Evolutionary conservation across 768 basidiomycete species (phyloP), one percentile per base, ranked within the genome.

Genomic region (Boletus tylopilopsis): DNA sequence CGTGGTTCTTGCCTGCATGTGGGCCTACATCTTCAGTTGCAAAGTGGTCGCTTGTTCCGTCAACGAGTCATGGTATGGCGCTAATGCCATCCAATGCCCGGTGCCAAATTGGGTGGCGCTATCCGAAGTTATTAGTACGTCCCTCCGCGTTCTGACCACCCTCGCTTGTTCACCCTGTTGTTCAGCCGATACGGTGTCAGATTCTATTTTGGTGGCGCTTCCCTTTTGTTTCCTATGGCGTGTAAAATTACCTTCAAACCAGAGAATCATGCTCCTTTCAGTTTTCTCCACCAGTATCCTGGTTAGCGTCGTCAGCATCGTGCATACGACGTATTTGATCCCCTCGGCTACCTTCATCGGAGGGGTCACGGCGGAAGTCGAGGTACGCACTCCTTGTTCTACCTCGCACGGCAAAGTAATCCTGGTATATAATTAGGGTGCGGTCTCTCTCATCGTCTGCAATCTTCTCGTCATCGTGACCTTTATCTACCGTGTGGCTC

Each of bases 231-330:
- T 81, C 5, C 71, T 83, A 30, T 63, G 68, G 51, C 64, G 68
- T 19, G 67, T 81, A 22, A 67, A 64, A 19, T 57, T 79, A 2
- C 72, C 75, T 5, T 60, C 68, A 2, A 71, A 72, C 21, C 55
- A 68, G 23, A 69, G 72, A n/a, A 65, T 76, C 33, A 68, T 75
- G 51, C 58, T 78, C 45, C 44, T 66, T 12, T 53, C 57, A 0
- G 76, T 79, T 42, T 80, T 82, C 61, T 80, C 80, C 10, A 72
- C 80, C 10, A 78, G 77, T 43, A 72, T 79, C 48, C 62, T 75
- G 43, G 79, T 77, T 6, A 79, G 73, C 8, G 56, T 75, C 32
- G 71, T 71, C 42, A 71, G 68, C 44, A 59, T 67, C 12, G 72
- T 79, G 3, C 79, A 79, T 40, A 74, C 74, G 0, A 59, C 45